A percentile compares a stretch with the other conserved stretches of the same genome.
Evolutionary conservation across 768 basidiomycete species (phyloP).

Genomic region (Tremella mesenterica): DNA sequence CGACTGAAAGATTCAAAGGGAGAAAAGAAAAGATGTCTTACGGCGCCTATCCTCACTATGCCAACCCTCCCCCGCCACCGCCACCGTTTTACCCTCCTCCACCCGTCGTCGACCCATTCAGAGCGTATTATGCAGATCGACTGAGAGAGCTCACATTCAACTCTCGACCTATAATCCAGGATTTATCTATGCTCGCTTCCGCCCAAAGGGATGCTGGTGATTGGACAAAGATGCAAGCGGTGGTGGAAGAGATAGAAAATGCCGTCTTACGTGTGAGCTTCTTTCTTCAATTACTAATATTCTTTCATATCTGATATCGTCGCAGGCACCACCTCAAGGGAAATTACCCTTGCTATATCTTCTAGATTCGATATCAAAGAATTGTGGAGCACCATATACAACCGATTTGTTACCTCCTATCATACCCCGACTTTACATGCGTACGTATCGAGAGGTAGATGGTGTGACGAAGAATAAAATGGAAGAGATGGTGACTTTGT

Average conservation of each 20-base stretch:
- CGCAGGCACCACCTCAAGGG: slow-evolving; percentile 75
- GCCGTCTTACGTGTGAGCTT: slow-evolving; percentile 31
- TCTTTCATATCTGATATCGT: slow-evolving; percentile 9
- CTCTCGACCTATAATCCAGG: slow-evolving; percentile 88
- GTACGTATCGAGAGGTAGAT: slow-evolving; percentile 80
- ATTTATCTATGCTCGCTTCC: slow-evolving; percentile 73
- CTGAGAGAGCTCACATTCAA: slow-evolving; percentile 66
- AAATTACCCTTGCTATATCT: slow-evolving; percentile 92
- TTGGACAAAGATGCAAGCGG: slow-evolving; percentile 34
- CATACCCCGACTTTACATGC: slow-evolving; percentile 74
- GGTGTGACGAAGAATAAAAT: slow-evolving; percentile 78
- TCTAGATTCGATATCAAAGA: slow-evolving; percentile 93
- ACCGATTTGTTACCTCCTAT: slow-evolving; percentile 65
- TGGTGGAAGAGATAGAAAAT: slow-evolving; percentile 37
- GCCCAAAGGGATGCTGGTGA: slow-evolving; percentile 30
- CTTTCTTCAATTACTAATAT: background rate
- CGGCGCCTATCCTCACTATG: background rate
- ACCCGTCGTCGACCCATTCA: slow-evolving; percentile 24
- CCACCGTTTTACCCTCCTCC: slow-evolving; percentile 5
- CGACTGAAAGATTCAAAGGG: no score
- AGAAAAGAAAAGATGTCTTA: no score
- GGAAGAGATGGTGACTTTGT: slow-evolving; percentile 95
- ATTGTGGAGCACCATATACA: slow-evolving; percentile 86
- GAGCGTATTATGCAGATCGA: slow-evolving; percentile 33
- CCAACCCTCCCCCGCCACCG: background rate